phyloP scores from a whole-genome alignment of 179 eudicot genomes.

The Drosera spatulata region DNA sequence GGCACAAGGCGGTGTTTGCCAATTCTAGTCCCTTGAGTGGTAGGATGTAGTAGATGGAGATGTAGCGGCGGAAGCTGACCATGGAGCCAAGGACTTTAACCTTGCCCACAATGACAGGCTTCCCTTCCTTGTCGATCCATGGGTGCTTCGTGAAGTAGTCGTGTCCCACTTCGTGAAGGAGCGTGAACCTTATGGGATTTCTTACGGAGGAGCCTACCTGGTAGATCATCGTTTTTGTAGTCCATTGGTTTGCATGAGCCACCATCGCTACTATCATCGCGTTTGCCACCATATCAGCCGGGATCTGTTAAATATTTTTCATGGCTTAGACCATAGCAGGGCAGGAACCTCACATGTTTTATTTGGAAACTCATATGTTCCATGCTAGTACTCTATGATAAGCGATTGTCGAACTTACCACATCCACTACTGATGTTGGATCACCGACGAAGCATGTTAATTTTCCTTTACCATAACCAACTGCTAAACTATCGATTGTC shows the following conservation, averaged over 20 bases:
- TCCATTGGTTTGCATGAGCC: conserved; percentile 34
- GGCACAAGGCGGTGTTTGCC: conserved; percentile 46
- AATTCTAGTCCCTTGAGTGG: conserved; percentile 76
- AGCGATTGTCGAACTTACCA: conserved; percentile 24
- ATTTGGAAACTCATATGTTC: not conserved
- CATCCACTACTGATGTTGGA: conserved; percentile 36
- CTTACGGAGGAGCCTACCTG: conserved; percentile 66
- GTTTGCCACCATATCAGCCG: conserved; percentile 91
- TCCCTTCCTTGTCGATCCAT: conserved; percentile 68
- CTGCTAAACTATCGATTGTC: conserved; percentile 72
- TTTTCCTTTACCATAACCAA: conserved; percentile 75
- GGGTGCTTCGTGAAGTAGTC: conserved; percentile 56
- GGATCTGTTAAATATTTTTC: conserved; percentile 35
- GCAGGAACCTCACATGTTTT: not conserved
- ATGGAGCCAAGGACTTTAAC: conserved; percentile 45
- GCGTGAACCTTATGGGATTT: conserved; percentile 30
- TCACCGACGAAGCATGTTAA: conserved; percentile 58
- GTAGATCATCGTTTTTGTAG: conserved; percentile 32
- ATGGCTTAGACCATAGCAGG: no score
- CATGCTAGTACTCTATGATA: not conserved
- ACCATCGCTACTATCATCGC: conserved; percentile 64
- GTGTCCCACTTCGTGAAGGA: conserved; percentile 29
- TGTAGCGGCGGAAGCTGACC: conserved; percentile 59
- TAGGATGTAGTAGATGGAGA: conserved; percentile 51
- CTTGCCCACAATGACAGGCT: conserved; percentile 49